phyloP scores from a whole-genome alignment of 495 filamentous ascomycete species.

The Aspergillus mulundensis region DNA sequence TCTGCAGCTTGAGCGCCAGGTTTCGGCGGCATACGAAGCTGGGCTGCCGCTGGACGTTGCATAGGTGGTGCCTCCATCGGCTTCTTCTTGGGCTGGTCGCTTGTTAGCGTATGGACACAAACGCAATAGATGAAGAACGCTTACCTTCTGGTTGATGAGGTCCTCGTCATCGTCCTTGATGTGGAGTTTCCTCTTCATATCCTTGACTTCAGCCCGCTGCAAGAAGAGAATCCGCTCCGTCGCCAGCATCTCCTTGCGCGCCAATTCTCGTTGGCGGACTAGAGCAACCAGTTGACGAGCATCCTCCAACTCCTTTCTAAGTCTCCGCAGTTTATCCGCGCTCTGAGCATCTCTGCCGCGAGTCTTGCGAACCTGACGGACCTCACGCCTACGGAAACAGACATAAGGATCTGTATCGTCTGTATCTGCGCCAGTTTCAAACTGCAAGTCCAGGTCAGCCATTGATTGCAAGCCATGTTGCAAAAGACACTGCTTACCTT shows the following conservation, averaged over 20 bases:
- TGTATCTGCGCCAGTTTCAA: slow-evolving; percentile 86
- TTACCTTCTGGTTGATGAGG: slow-evolving; percentile 87
- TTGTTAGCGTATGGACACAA: slow-evolving; percentile 34
- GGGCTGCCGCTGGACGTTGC: slow-evolving; percentile 53
- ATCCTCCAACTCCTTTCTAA: slow-evolving; percentile 89
- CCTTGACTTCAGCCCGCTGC: slow-evolving; percentile 72
- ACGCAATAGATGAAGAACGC: slow-evolving; percentile 15
- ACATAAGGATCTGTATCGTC: slow-evolving; percentile 97
- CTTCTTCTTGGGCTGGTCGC: slow-evolving; percentile 66
- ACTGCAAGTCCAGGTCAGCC: slow-evolving; percentile 46
- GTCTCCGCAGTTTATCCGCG: slow-evolving; percentile 85
- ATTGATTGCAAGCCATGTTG: not conserved
- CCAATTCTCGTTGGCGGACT: slow-evolving; percentile 71
- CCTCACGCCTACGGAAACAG: slow-evolving; percentile 94
- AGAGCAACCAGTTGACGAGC: slow-evolving; percentile 73
- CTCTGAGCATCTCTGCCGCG: slow-evolving; percentile 89
- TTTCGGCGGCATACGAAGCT: slow-evolving; percentile 65
- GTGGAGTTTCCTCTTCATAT: slow-evolving; percentile 79
- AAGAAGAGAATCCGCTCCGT: slow-evolving; percentile 74
- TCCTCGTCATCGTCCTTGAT: slow-evolving; percentile 95
- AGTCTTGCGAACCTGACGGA: slow-evolving; percentile 91
- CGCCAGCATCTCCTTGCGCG: slow-evolving; percentile 70
- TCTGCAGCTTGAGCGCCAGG: slow-evolving; percentile 61
- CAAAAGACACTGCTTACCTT: slow-evolving; percentile 48
- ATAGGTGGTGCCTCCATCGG: slow-evolving; percentile 47